These are phyloP conservation scores for Selaginella moellendorffii DNA, from an alignment of 75 land plant genomes.

Conservation along the genomic window DNA sequence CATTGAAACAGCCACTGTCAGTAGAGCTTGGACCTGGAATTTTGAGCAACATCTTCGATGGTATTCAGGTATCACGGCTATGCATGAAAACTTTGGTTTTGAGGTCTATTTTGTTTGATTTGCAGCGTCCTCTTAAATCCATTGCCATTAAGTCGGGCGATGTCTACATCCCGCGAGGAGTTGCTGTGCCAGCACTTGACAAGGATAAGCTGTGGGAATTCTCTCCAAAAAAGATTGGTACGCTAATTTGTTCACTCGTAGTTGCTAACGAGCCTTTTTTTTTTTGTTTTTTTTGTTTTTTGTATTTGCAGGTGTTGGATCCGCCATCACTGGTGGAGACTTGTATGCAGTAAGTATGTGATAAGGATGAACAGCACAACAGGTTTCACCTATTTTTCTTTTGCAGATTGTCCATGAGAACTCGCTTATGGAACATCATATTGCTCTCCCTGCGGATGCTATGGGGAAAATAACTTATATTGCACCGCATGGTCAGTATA, in stretches of 20 bases:
- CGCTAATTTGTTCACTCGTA: neutral
- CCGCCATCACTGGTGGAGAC: slow-evolving; percentile 93
- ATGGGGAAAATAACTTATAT: slow-evolving; percentile 93
- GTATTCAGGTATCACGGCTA: slow-evolving; percentile 70
- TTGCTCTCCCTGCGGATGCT: slow-evolving; percentile 88
- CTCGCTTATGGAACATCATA: slow-evolving; percentile 80
- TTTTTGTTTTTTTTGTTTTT: neutral
- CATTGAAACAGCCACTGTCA: slow-evolving; percentile 79
- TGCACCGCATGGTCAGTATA: slow-evolving; percentile 86
- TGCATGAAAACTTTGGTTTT: neutral
- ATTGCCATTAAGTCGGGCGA: slow-evolving; percentile 80
- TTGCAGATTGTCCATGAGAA: slow-evolving; percentile 93
- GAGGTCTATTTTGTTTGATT: neutral
- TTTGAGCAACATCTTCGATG: slow-evolving; percentile 97
- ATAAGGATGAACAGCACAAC: neutral
- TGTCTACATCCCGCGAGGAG: slow-evolving; percentile 99
- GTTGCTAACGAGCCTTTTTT: neutral
- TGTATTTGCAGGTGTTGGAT: slow-evolving; percentile 73
- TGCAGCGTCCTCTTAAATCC: slow-evolving; percentile 90
- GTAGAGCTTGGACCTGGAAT: slow-evolving; percentile 99
- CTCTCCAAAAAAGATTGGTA: slow-evolving; percentile 76
- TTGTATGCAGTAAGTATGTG: slow-evolving; percentile 67
- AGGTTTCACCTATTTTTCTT: neutral
- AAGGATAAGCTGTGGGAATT: slow-evolving; percentile 86
- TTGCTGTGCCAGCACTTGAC: slow-evolving; percentile 92